Evolutionary conservation across 768 basidiomycete species (phyloP).

Genomic region (Leccinum boreale): DNA sequence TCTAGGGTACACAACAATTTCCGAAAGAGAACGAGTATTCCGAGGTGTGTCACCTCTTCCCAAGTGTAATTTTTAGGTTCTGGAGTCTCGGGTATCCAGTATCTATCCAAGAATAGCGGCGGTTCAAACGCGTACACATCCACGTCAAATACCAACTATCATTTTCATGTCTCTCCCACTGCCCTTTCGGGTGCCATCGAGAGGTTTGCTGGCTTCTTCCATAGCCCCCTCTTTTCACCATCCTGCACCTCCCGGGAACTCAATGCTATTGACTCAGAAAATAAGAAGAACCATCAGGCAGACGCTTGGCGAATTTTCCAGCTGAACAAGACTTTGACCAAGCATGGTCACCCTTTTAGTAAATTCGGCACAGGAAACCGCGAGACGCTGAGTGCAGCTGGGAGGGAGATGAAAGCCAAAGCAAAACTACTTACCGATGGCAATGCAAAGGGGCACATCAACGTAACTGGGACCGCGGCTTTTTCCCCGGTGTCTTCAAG

Average conservation of each 20-base stretch:
- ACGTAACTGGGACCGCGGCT: conserved; percentile 20
- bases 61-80: not conserved
- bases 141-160: conserved; percentile 88
- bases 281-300: conserved; percentile 91
- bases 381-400: conserved; percentile 65
- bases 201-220: conserved; percentile 86
- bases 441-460: conserved; percentile 23
- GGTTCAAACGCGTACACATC: conserved; percentile 92
- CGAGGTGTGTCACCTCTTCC: conserved; percentile 46
- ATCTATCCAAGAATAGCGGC: conserved; percentile 79
- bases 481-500: conserved; percentile 53
- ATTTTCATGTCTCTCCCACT: conserved; percentile 65
- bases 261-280: conserved; percentile 95
- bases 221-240: conserved; percentile 83
- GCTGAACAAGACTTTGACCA: conserved; percentile 82
- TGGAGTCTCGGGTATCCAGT: conserved; percentile 38
- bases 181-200: conserved; percentile 67
- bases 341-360: conserved; percentile 76
- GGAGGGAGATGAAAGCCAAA: conserved; percentile 51
- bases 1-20: conserved; percentile 76
- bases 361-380: conserved; percentile 92
- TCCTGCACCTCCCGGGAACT: conserved; percentile 87
- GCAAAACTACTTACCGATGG: conserved; percentile 36
- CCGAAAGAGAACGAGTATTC: conserved; percentile 94
- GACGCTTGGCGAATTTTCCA: conserved; percentile 96